Percentiles rank a stretch among this genome's conserved stretches.
Conservation (phyloP, 2,329 filamentous ascomycete species). For the Fusarium sp. region DNA sequence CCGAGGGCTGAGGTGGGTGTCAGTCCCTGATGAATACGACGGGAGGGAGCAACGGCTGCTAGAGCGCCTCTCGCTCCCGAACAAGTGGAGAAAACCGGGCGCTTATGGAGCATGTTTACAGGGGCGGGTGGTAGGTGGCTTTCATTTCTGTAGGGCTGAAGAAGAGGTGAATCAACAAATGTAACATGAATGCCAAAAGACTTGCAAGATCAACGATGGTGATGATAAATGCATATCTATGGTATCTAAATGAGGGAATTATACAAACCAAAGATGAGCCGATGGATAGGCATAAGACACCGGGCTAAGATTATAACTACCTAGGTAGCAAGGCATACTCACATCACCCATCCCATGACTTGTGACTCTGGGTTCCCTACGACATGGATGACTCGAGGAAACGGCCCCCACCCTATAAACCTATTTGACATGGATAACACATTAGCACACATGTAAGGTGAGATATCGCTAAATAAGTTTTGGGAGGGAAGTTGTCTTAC, state of each 20-base stretch:
- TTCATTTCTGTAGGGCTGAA: constrained; percentile 21
- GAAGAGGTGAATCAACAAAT: not conserved
- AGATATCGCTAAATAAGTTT: not conserved
- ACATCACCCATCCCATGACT: not conserved
- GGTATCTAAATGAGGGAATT: not conserved
- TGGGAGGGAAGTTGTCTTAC: not conserved
- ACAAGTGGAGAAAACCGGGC: not conserved
- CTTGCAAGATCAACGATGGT: not conserved
- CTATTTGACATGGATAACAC: not conserved
- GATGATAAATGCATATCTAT: not conserved
- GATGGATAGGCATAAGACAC: not conserved
- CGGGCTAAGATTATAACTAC: not conserved
- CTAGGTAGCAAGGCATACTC: constrained; percentile 20
- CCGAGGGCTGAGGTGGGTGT: not conserved
- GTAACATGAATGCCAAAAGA: not conserved
- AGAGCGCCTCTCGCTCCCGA: not conserved
- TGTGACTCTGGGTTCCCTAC: not conserved
- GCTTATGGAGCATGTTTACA: constrained; percentile 5
- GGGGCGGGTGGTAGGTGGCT: not conserved
- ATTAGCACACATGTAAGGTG: not conserved
- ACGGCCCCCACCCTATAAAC: constrained; percentile 16
- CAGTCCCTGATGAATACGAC: not conserved
- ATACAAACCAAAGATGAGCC: not conserved
- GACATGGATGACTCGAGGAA: constrained; percentile 8
- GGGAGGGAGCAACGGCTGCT: not conserved